Evolutionary conservation across 192 early-diverging fungal genomes (phyloP).

Genomic region (Coemansia sp.): DNA sequence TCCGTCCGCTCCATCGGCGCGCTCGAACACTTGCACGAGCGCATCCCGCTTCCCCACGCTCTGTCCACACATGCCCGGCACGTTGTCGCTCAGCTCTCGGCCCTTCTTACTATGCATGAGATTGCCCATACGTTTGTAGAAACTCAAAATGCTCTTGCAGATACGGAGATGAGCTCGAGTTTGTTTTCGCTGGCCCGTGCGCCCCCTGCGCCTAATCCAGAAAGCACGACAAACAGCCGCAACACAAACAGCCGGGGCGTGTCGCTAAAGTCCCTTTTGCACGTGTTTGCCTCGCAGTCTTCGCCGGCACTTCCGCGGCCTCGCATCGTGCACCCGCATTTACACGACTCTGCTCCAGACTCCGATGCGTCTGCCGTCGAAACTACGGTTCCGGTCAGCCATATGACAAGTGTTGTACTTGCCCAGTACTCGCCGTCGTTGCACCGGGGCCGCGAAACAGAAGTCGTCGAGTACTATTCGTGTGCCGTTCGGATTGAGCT

Average conservation of each 20-base stretch:
- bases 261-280: background rate
- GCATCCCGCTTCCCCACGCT: constrained; percentile 31
- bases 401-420: constrained; percentile 25
- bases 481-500: constrained; percentile 50
- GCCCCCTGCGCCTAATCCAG: too few species aligned
- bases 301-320: constrained; percentile 4
- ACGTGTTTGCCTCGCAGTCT: background rate
- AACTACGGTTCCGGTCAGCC: constrained; percentile 30
- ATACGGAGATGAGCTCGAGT: constrained; percentile 18
- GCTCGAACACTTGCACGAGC: constrained; percentile 9
- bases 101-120: constrained; percentile 32
- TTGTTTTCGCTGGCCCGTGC: constrained; percentile 21
- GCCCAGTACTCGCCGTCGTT: constrained; percentile 55
- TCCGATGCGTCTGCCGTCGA: constrained; percentile 1
- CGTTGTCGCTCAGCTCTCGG: constrained; percentile 25
- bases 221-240: background rate
- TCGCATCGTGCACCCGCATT: constrained; percentile 20
- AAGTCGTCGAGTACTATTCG: constrained; percentile 52
- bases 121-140: constrained; percentile 50
- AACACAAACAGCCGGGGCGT: background rate
- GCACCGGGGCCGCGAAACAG: constrained; percentile 41
- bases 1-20: constrained; percentile 17
- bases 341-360: background rate
- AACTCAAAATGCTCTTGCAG: constrained; percentile 25
- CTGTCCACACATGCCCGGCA: constrained; percentile 9